Conservation (phyloP, 805 yeast genomes). For the Myxozyma vanderwaltii region DNA sequence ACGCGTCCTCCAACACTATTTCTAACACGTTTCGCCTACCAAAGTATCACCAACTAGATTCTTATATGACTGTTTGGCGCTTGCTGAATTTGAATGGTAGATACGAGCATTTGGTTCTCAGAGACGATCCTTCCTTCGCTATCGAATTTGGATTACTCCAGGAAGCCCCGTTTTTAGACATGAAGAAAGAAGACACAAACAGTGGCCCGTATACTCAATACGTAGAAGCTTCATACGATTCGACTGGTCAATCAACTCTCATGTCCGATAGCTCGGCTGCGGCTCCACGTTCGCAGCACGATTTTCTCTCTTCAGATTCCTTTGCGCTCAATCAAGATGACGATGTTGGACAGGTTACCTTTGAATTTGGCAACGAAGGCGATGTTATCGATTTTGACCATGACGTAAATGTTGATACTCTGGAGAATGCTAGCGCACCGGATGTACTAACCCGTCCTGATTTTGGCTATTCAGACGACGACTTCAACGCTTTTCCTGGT, state of each 20-base stretch:
- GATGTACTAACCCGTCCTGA: not conserved
- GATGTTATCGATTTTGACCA: slow-evolving; percentile 14
- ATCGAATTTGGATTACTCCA: slow-evolving; percentile 31
- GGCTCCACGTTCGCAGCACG: not conserved
- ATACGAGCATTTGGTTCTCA: not conserved
- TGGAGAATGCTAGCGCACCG: no score
- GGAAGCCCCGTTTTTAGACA: not conserved
- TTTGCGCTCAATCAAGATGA: slow-evolving; percentile 13
- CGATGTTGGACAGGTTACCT: slow-evolving; percentile 27
- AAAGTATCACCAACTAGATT: not conserved
- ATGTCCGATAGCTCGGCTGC: not conserved
- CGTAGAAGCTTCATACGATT: not conserved
- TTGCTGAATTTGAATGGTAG: not conserved
- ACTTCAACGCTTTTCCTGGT: not conserved
- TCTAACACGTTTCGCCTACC: not conserved
- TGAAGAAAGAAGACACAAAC: not conserved
- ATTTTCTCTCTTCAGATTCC: not conserved
- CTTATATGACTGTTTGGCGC: not conserved
- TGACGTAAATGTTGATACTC: not conserved
- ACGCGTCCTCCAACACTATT: not conserved
- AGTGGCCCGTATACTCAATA: not conserved
- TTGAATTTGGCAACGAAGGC: slow-evolving; percentile 29
- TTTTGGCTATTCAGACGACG: not conserved
- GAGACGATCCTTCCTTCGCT: slow-evolving; percentile 30
- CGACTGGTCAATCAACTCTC: not conserved